Conservation (phyloP, 352 stramenopile genomes). For the Pythium dissotocum region DNA sequence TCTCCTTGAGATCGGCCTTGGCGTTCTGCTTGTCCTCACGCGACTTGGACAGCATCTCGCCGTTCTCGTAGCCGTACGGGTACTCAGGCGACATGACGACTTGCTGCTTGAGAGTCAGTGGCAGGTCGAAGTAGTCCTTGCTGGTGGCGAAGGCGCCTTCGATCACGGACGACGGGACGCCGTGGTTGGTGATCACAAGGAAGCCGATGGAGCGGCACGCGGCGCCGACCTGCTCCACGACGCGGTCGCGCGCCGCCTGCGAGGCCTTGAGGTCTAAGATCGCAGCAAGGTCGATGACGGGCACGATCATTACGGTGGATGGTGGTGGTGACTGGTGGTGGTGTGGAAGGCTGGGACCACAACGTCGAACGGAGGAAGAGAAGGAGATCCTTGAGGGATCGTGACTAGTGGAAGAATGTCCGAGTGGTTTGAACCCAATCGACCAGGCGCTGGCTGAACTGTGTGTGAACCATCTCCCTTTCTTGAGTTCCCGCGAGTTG, state of each 20-base stretch:
- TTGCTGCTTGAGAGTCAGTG: not conserved
- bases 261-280: not conserved
- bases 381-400: no score
- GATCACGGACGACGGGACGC: not conserved
- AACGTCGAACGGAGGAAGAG: not conserved
- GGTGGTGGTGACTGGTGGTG: no score
- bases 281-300: not conserved
- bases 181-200: not conserved
- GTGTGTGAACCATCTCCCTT: not conserved
- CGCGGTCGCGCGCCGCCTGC: not conserved
- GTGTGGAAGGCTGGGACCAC: no score
- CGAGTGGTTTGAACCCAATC: not conserved
- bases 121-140: constrained; percentile 1
- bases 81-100: not conserved
- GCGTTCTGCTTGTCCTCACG: not conserved
- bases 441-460: not conserved
- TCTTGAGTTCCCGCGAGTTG: no score
- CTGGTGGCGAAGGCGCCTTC: not conserved
- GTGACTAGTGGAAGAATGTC: no score
- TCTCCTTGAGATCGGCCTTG: not conserved
- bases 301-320: not conserved
- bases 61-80: constrained; percentile 1
- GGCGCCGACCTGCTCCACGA: not conserved
- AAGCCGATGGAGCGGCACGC: not conserved
- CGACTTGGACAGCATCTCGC: constrained; percentile 1